These are phyloP conservation scores for Xanthoparmelia taractica DNA, from an alignment of 495 filamentous ascomycete genomes.

Conservation along the genomic window DNA sequence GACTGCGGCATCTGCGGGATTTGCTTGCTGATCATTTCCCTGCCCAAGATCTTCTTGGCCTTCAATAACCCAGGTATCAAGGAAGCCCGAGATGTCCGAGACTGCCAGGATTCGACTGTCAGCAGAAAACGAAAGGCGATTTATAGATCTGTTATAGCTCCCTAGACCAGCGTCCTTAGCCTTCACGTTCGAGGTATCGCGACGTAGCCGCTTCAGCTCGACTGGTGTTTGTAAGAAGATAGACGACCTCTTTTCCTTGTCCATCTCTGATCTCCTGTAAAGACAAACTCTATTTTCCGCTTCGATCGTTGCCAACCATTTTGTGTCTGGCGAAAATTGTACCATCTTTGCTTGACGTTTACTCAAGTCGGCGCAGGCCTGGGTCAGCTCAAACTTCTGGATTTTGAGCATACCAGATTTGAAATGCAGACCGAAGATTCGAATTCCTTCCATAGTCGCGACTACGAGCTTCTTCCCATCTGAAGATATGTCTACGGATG, in stretches of 20 bases:
- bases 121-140: conserved; percentile 66
- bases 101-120: conserved; percentile 71
- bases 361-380: conserved; percentile 41
- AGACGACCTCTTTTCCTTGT: conserved; percentile 33
- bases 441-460: conserved; percentile 67
- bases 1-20: conserved; percentile 22
- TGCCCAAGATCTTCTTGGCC: conserved; percentile 39
- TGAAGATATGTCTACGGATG: conserved; percentile 63
- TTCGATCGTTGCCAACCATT: conserved; percentile 50
- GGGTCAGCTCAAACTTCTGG: conserved; percentile 63
- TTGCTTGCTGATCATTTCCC: conserved; percentile 17
- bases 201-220: conserved; percentile 51
- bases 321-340: conserved; percentile 44
- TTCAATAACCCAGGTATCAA: conserved; percentile 77
- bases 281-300: conserved; percentile 43
- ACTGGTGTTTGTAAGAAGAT: conserved; percentile 41
- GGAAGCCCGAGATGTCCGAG: conserved; percentile 72
- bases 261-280: conserved; percentile 37
- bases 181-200: conserved; percentile 47
- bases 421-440: conserved; percentile 60
- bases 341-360: conserved; percentile 58
- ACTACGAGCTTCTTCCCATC: conserved; percentile 71
- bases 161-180: conserved; percentile 59
- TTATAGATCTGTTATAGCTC: conserved; percentile 70
- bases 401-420: conserved; percentile 53